These are phyloP conservation scores for Neoboletus subvelutipes DNA, from an alignment of 768 basidiomycete species.

Conservation along the genomic window DNA sequence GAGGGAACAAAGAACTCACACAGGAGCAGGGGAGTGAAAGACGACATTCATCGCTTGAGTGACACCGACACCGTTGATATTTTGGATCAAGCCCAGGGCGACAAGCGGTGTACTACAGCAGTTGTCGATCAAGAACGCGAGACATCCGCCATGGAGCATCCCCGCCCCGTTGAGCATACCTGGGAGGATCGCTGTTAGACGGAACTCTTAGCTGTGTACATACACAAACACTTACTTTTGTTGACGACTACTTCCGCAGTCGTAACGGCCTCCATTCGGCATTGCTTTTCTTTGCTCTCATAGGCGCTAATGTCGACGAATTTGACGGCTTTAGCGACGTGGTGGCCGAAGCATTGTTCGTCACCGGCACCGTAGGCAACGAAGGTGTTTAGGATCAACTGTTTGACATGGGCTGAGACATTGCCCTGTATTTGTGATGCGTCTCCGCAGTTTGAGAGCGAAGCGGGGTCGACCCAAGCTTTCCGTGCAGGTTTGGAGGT, in stretches of 20 bases:
- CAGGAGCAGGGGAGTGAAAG: constrained; percentile 66
- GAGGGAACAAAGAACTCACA: constrained; percentile 40
- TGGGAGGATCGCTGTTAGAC: constrained; percentile 23
- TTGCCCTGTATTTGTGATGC: constrained; percentile 60
- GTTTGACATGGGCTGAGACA: constrained; percentile 60
- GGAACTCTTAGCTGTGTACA: neutral
- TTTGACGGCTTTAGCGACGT: constrained; percentile 57
- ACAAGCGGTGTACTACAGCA: constrained; percentile 70
- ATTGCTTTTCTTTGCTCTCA: constrained; percentile 45
- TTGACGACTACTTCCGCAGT: constrained; percentile 61
- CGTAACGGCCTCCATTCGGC: constrained; percentile 58
- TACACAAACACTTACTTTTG: constrained; percentile 45
- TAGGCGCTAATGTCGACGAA: constrained; percentile 60
- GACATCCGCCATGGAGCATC: constrained; percentile 73
- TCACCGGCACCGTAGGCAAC: constrained; percentile 70
- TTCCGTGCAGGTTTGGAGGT: constrained; percentile 29
- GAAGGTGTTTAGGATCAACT: constrained; percentile 65
- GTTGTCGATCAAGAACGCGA: constrained; percentile 74
- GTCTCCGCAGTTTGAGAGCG: constrained; percentile 59
- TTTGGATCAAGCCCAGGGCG: constrained; percentile 58
- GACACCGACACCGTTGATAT: constrained; percentile 70
- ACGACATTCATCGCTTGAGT: constrained; percentile 69
- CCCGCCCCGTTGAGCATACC: constrained; percentile 77
- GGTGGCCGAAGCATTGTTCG: constrained; percentile 59
- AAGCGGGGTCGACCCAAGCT: constrained; percentile 65